These are phyloP conservation scores for Tylopilus sp. DNA, from an alignment of 1,284 basidiomycete species.

Conservation along the genomic window DNA sequence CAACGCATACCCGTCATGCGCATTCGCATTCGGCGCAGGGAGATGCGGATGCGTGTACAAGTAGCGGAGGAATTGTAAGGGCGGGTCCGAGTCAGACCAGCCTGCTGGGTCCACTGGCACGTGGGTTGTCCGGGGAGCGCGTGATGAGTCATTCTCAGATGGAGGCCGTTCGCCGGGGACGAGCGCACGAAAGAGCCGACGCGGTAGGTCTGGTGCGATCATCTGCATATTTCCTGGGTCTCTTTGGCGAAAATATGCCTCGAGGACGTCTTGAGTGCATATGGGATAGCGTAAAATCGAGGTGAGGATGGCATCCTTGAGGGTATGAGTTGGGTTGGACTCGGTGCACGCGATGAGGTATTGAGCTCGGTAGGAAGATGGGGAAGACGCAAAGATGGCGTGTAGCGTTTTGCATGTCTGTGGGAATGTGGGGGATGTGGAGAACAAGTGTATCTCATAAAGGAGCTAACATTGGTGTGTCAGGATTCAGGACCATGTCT, in stretches of 20 bases:
- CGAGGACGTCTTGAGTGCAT: constrained; percentile 68
- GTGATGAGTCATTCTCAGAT: too few relatives aligned
- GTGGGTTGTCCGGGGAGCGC: background rate
- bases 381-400: constrained; percentile 62
- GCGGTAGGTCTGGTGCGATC: constrained; percentile 60
- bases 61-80: constrained; percentile 71
- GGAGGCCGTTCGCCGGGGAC: constrained; percentile 19
- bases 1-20: constrained; percentile 82
- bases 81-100: constrained; percentile 61
- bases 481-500: constrained; percentile 2
- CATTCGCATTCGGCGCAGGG: constrained; percentile 61
- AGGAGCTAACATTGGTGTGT: constrained; percentile 63
- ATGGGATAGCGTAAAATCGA: constrained; percentile 72
- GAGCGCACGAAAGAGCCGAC: constrained; percentile 69
- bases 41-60: constrained; percentile 59
- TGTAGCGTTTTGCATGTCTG: constrained; percentile 63
- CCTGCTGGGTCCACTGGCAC: constrained; percentile 20
- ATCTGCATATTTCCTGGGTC: background rate
- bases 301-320: constrained; percentile 48
- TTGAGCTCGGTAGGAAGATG: constrained; percentile 64
- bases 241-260: constrained; percentile 53
- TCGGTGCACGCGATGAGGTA: constrained; percentile 63
- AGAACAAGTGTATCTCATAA: constrained; percentile 77
- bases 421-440: constrained; percentile 71
- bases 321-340: constrained; percentile 20